Evolutionary conservation across 2,329 filamentous ascomycete genomes (phyloP), one percentile per base, ranked within the genome.

Genomic region (Colletotrichum sp.): DNA sequence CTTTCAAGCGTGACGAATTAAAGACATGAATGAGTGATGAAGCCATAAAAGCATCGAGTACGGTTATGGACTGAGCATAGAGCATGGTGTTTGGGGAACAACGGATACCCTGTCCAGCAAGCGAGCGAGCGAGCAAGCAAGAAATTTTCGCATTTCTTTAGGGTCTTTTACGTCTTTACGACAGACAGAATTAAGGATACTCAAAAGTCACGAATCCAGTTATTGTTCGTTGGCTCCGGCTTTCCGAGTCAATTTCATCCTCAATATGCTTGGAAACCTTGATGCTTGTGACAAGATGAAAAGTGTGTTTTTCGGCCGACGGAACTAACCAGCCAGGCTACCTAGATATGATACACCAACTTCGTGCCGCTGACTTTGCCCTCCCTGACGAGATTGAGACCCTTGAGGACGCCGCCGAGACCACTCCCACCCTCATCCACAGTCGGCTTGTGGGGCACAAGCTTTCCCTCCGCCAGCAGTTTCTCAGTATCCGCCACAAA

Each of bases 401-500:
- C 64, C 28, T 67, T 21, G 10, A 86, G 36, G 18, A 85, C 80
- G 7, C 83, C 84, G 73, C 83, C 79, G 2, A 86, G 76, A 6
- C 84, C 84, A 6, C 26, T 67, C 0, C 79, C 80, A 7, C 79
- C 78, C 12, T 77, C 77, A 30, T 83, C 82, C 18, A 82, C 79
- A 18, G 84, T 80, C 30, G 79, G 78, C 7, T 80, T 80, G 30
- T 80, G 81, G 1, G 83, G 79, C 79, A 82, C 85, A 9, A 88
- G 28, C 77, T 82, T 82, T 1, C 84, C 84, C 43, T 82, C 75
- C 21, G 67, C 82, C 21, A 88, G 72, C 61, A 88, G 74, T 2
- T 74, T 78, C 10, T 77, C 77, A 5, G 81, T 74, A 28, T 86
- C 16, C 28, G 82, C 78, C 82, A 84, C 85, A 70, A 87, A 88